Percentiles rank a stretch among this genome's conserved stretches.
These are phyloP conservation scores for Pulchroboletus neoregius DNA, from an alignment of 1,284 basidiomycete species.

Conservation along the genomic window DNA sequence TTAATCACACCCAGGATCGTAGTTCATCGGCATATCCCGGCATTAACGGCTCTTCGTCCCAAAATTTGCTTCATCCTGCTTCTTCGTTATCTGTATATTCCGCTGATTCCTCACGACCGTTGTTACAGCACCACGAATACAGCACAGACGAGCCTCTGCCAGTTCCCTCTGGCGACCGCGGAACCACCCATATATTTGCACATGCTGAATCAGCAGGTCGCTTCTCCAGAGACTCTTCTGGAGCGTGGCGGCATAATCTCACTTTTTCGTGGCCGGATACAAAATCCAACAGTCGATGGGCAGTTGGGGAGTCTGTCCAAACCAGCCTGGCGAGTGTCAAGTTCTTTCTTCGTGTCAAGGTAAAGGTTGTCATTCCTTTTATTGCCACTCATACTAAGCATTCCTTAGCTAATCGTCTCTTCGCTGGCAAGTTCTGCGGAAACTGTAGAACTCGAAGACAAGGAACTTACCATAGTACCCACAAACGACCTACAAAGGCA, in stretches of 20 bases:
- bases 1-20: slow-evolving; percentile 14
- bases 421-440: slow-evolving; percentile 52
- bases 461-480: slow-evolving; percentile 60
- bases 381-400: slow-evolving; percentile 9
- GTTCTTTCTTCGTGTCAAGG: slow-evolving; percentile 69
- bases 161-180: slow-evolving; percentile 27
- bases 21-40: slow-evolving; percentile 5
- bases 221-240: slow-evolving; percentile 51
- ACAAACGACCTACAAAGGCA: slow-evolving; percentile 67
- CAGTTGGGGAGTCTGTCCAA: slow-evolving; percentile 69
- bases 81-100: slow-evolving; percentile 40
- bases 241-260: slow-evolving; percentile 59
- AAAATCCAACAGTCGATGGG: slow-evolving; percentile 67
- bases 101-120: slow-evolving; percentile 34
- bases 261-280: slow-evolving; percentile 68
- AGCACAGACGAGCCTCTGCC: slow-evolving; percentile 16
- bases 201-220: slow-evolving; percentile 54
- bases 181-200: slow-evolving; percentile 50
- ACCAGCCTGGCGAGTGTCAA: slow-evolving; percentile 62
- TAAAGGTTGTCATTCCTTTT: slow-evolving; percentile 27
- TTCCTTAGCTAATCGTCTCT: slow-evolving; percentile 51
- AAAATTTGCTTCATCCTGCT: slow-evolving; percentile 24
- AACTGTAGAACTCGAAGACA: slow-evolving; percentile 62
- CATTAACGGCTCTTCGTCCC: slow-evolving; percentile 23
- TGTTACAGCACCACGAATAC: slow-evolving; percentile 23